Evolutionary conservation across 176 grass and related monocot species (phyloP), one percentile per base, ranked within the genome.

Genomic region (Avena insularis): DNA sequence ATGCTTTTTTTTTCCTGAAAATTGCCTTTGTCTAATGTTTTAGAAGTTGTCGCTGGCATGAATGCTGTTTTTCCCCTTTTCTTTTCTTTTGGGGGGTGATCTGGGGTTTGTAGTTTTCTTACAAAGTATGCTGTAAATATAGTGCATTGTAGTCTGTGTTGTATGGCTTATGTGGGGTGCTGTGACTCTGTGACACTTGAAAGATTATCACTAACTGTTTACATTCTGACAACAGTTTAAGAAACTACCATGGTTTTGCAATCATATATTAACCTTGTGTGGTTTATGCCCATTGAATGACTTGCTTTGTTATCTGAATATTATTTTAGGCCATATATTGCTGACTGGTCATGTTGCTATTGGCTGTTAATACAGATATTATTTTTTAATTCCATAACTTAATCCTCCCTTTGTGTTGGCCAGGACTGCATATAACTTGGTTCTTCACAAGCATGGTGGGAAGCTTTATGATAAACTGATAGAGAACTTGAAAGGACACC

Each of bases 391-490:
- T 64, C 43, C 58, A 64, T 29, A 5, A 64, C 40, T 6, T 80
- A 80, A 81, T 50, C 9, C 43, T 50, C 79, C 9, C 15, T 66
- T 66, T 66, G 23, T 81, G 60, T 50, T 81, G 60, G 23, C 15
- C 61, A 81, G 79, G 46, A 81, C 79, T 3, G 79, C 61, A 1
- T 81, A 66, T 9, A 81, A 81, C 61, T 31, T 81, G 79, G 79
- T 81, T 20, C 60, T 81, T 81, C 21, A 66, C n/a, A 81, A 81
- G 79, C 79, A 81, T 81, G 79, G 61, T 35, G 6, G 5, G 5
- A 35, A 6, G 16, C 79, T 81, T 6, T 81, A 81, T 2, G 61
- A 81, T 20, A 81, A 81, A 8, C 25, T 81, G 9, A 31, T 9
- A 67, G 25, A 81, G 23, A 66, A 31, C 61, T 51, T 81, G 79